These are phyloP conservation scores for Dichotomocladium elegans DNA, from an alignment of 371 early-diverging fungal genomes.

Conservation along the genomic window DNA sequence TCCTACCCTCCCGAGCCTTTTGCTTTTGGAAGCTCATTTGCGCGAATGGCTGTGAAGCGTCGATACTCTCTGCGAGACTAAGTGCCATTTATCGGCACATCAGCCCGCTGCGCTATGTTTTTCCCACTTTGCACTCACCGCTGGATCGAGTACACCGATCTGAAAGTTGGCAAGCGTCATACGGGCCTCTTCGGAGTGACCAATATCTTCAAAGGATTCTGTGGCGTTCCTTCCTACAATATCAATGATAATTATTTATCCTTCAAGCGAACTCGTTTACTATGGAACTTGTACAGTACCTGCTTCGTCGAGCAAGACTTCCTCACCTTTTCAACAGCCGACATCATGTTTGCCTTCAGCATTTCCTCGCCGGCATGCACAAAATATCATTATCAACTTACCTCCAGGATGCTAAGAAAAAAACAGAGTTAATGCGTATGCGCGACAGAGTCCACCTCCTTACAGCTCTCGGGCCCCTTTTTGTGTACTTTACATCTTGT, in stretches of 20 bases:
- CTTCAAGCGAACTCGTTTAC: background rate
- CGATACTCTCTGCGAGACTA: conserved; percentile 23
- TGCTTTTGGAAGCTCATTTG: conserved; percentile 39
- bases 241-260: conserved; percentile 2
- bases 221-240: conserved; percentile 69
- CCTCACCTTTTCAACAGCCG: conserved; percentile 40
- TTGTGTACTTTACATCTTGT: conserved; percentile 51
- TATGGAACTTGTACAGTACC: conserved; percentile 17
- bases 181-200: conserved; percentile 78
- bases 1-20: conserved; percentile 38
- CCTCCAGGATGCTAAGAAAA: conserved; percentile 45
- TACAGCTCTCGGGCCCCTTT: background rate
- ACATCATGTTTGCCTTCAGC: background rate
- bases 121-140: conserved; percentile 18
- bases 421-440: background rate
- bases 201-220: conserved; percentile 86
- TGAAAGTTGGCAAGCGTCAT: conserved; percentile 35
- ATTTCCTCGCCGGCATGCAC: background rate
- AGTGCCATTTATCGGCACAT: no score
- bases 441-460: background rate
- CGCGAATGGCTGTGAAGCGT: conserved; percentile 28
- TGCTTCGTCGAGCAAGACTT: conserved; percentile 58
- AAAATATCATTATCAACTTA: conserved; percentile 11
- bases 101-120: no score
- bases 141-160: conserved; percentile 38